Conservation (phyloP, 1,284 basidiomycete species). For the Pseudozyma hubeiensis region DNA sequence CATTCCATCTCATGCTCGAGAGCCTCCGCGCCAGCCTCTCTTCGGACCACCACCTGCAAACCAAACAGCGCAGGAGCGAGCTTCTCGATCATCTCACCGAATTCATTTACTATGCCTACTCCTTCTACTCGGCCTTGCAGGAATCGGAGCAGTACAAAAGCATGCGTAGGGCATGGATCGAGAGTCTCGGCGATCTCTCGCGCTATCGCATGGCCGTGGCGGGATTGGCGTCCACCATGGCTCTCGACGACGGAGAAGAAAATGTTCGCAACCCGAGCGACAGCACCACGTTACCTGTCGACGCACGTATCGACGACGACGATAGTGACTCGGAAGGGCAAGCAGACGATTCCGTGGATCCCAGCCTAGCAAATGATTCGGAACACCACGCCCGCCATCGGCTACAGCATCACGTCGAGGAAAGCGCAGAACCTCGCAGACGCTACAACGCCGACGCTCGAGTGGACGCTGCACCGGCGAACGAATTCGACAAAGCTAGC, state of each 20-base stretch:
- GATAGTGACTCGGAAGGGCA: constrained; percentile 21
- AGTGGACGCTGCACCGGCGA: constrained; percentile 1
- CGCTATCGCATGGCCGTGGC: constrained; percentile 94
- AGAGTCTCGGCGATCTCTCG: constrained; percentile 94
- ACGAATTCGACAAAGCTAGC: constrained; percentile 70
- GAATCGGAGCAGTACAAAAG: constrained; percentile 80
- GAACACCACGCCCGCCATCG: neutral
- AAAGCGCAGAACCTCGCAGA: neutral
- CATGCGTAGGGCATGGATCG: constrained; percentile 89
- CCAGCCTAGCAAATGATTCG: neutral
- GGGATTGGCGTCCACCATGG: constrained; percentile 65
- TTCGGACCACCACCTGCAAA: constrained; percentile 68
- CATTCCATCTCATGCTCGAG: constrained; percentile 89
- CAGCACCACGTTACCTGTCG: constrained; percentile 4
- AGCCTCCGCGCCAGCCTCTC: constrained; percentile 82
- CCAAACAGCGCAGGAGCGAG: constrained; percentile 32
- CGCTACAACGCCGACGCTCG: neutral
- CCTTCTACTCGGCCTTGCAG: constrained; percentile 88
- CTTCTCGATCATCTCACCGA: constrained; percentile 81
- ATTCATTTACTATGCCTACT: constrained; percentile 94
- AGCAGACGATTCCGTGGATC: neutral
- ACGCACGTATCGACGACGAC: constrained; percentile 39
- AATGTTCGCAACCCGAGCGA: constrained; percentile 32
- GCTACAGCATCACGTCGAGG: neutral
- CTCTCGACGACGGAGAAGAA: constrained; percentile 69